Evolutionary conservation across 2,329 filamentous ascomycete genomes (phyloP).

Genomic region (Apiospora sp.): DNA sequence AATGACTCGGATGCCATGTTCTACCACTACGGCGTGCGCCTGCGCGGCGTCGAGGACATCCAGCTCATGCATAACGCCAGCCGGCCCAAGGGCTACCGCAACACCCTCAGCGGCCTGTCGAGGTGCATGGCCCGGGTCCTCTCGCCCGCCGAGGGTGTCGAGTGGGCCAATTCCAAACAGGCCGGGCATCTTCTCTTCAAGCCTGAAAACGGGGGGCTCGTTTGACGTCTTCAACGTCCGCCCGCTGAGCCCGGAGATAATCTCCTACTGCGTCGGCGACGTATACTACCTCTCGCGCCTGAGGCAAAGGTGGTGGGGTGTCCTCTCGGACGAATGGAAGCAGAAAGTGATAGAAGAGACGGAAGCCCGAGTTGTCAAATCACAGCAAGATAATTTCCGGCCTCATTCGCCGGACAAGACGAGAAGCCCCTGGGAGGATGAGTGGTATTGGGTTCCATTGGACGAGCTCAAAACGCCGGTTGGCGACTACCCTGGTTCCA

Average conservation of each 20-base stretch:
- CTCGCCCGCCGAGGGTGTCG: neutral
- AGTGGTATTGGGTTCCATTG: neutral
- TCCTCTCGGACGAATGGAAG: neutral
- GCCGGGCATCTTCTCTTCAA: neutral
- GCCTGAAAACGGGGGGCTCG: neutral
- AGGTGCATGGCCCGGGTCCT: neutral
- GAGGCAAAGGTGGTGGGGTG: neutral
- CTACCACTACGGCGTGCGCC: slow-evolving; percentile 6
- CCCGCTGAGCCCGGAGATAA: slow-evolving; percentile 2
- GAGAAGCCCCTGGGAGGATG: neutral
- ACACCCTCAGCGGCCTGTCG: neutral
- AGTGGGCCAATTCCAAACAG: neutral
- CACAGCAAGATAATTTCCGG: neutral
- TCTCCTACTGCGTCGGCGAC: slow-evolving; percentile 18
- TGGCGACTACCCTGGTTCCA: neutral
- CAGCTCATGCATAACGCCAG: slow-evolving; percentile 13
- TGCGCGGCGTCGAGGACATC: slow-evolving; percentile 10
- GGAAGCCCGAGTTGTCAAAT: neutral
- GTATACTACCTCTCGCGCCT: slow-evolving; percentile 6
- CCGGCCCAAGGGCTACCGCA: neutral
- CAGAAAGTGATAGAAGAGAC: neutral
- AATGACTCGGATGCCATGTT: slow-evolving; percentile 34
- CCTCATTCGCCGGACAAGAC: neutral
- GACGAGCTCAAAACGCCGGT: neutral
- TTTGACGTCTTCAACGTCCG: slow-evolving; percentile 9